These are phyloP conservation scores for Hibiscus syriacus DNA, from an alignment of 345 rosid species.

Conservation along the genomic window DNA sequence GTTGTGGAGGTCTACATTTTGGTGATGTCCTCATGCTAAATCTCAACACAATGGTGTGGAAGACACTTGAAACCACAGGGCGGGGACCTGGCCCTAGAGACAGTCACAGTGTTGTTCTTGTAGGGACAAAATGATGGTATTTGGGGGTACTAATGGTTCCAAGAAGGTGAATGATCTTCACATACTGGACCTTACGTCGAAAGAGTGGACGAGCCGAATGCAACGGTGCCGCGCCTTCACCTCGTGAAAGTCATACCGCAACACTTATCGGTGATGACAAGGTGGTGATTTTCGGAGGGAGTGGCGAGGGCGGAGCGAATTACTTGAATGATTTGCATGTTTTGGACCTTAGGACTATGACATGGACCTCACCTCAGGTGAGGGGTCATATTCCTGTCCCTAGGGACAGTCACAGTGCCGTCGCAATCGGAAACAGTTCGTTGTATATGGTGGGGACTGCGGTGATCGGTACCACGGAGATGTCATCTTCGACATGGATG, in stretches of 20 bases:
- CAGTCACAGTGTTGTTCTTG: slow-evolving; percentile 66
- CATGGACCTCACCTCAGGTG: slow-evolving; percentile 48
- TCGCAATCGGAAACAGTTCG: slow-evolving; percentile 36
- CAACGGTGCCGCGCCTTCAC: slow-evolving; percentile 44
- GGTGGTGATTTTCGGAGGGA: slow-evolving; percentile 64
- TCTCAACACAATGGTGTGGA: slow-evolving; percentile 50
- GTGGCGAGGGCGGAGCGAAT: slow-evolving; percentile 75
- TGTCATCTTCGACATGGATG: slow-evolving; percentile 40
- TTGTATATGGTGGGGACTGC: slow-evolving; percentile 67
- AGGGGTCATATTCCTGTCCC: slow-evolving; percentile 61
- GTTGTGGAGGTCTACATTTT: slow-evolving; percentile 69
- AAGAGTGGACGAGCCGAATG: slow-evolving; percentile 50
- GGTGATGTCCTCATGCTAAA: slow-evolving; percentile 55
- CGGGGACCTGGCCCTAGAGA: slow-evolving; percentile 70
- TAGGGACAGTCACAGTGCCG: slow-evolving; percentile 65
- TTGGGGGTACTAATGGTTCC: slow-evolving; percentile 69
- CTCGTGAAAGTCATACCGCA: slow-evolving; percentile 75
- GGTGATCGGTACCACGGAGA: slow-evolving; percentile 64
- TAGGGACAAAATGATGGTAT: slow-evolving; percentile 54
- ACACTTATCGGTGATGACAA: slow-evolving; percentile 40
- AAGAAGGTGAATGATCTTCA: slow-evolving; percentile 69
- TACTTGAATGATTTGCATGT: slow-evolving; percentile 64
- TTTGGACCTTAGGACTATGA: slow-evolving; percentile 54
- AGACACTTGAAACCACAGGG: slow-evolving; percentile 42
- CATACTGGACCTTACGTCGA: slow-evolving; percentile 42